Percentiles rank a stretch among this genome's conserved stretches.
phyloP scores from a whole-genome alignment of 176 grass and related monocot species.

The Canna indica region DNA sequence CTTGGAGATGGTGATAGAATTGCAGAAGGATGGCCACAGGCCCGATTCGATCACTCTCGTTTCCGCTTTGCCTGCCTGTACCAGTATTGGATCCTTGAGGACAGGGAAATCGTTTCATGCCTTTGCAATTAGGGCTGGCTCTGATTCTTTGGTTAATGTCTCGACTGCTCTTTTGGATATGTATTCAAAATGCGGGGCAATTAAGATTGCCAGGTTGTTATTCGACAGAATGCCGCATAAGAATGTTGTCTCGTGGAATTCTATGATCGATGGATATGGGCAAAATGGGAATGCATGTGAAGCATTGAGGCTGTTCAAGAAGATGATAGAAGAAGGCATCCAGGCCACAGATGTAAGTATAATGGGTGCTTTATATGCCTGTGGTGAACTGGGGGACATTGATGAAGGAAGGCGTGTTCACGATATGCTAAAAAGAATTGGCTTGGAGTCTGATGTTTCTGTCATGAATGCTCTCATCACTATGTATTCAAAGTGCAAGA shows the following conservation, averaged over 20 bases:
- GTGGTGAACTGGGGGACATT: constrained; percentile 36
- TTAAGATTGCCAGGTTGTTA: constrained; percentile 17
- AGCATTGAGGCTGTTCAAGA: constrained; percentile 35
- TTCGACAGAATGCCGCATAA: constrained; percentile 30
- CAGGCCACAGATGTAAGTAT: constrained; percentile 34
- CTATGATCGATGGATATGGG: constrained; percentile 45
- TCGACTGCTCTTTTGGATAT: constrained; percentile 42
- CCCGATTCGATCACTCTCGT: constrained; percentile 39
- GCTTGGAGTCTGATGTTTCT: constrained; percentile 33
- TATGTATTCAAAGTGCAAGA: constrained; percentile 46
- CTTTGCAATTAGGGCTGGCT: constrained; percentile 21
- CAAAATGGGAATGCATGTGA: constrained; percentile 28
- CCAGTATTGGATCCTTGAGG: neutral
- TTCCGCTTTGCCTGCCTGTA: constrained; percentile 29
- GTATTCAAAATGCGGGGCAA: constrained; percentile 40
- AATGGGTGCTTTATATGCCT: constrained; percentile 36
- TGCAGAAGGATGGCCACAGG: constrained; percentile 32
- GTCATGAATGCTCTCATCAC: constrained; percentile 48
- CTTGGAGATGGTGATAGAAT: constrained; percentile 32
- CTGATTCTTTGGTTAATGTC: constrained; percentile 38
- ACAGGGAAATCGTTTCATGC: constrained; percentile 29
- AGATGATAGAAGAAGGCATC: constrained; percentile 32
- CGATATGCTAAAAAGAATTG: constrained; percentile 25
- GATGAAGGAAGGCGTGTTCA: constrained; percentile 38
- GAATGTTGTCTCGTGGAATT: constrained; percentile 50